Base-by-base conservation (phyloP, 2,329 filamentous ascomycete genomes). In the Colletotrichum simmondsii region DNA sequence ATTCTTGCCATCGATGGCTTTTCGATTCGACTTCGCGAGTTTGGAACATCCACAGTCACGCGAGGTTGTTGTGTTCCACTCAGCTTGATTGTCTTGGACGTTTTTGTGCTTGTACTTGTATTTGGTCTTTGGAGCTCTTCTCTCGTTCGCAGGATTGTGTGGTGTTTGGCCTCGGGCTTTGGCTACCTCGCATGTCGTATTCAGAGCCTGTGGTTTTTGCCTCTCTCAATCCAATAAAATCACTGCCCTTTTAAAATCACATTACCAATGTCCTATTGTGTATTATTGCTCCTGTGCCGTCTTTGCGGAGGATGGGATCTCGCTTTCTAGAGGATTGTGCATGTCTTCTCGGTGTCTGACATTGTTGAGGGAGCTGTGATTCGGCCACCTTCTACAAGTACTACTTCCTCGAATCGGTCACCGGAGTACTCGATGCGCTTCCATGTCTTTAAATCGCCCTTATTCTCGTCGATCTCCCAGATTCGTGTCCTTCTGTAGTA, bases 361-460 rank as follows among this genome's bases (percentile, higher is more conserved):
- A 5, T 26, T 14, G 22, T 26, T 14, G 52, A 28, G 26, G 57
- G 57, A 14, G 16, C 28, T 54, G 70, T 46, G 28, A 68, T 66
- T 14, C 35, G 62, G 53, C 76, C 77, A 71, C 66, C 76, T 75
- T 81, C 72, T 65, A 79, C 77, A 76, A 81, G 79, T 53, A 80
- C 68, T 46, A 77, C 71, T 74, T 83, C 79, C 76, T 81, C 78
- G 71, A 81, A 75, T 77, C 76, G 80, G 14, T 79, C 74, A 28
- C 16, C 62, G 42, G 65, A 65, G 76, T 79, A 81, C 76, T 81
- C 80, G 46, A 79, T 75, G 54, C 79, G 76, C 71, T 77, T 80
- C 80, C 78, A 80, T 68, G 78, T 81, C 8, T 49, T 69, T 69
- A 75, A 32, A 58, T 65, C 28, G 22, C 76, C 74, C 8, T 59